These are phyloP conservation scores for Discostella stelligeroides DNA, from an alignment of 108 stramenopile genomes.

Conservation along the genomic window DNA sequence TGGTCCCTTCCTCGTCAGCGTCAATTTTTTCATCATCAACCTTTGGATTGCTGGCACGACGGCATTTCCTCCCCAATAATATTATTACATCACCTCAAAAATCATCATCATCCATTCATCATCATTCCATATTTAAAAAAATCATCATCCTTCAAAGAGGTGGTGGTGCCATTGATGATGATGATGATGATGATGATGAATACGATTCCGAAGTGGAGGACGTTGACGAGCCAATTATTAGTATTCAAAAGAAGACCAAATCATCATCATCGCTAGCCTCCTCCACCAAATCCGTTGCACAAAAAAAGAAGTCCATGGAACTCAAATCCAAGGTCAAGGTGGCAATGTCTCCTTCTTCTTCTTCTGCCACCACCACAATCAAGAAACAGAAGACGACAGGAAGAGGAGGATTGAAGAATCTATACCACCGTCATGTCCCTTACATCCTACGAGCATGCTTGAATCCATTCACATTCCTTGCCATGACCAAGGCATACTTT, in stretches of 20 bases:
- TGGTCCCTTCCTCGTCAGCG: too few species aligned
- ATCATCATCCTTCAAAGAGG: not conserved
- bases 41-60: too few species aligned
- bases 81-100: not conserved
- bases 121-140: too few species aligned
- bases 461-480: constrained; percentile 73
- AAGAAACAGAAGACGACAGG: constrained; percentile 14
- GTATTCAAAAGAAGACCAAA: constrained; percentile 35
- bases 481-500: constrained; percentile 81
- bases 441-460: constrained; percentile 80
- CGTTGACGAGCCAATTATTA: constrained; percentile 54
- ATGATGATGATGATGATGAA: constrained; percentile 52
- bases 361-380: constrained; percentile 26
- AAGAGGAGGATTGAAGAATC: constrained; percentile 1
- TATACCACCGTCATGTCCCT: constrained; percentile 65
- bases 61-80: not conserved
- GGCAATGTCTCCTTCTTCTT: constrained; percentile 30
- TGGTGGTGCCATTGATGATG: constrained; percentile 31
- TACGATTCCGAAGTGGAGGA: constrained; percentile 64
- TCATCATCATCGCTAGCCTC: constrained; percentile 43
- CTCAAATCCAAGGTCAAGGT: constrained; percentile 45
- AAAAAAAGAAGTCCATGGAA: constrained; percentile 36
- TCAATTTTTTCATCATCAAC: not conserved
- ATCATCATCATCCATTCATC: too few species aligned
- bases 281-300: constrained; percentile 53